Evolutionary conservation across 345 rosid species (phyloP), one percentile per base, ranked within the genome.

Genomic region (Ceriops tagal): DNA sequence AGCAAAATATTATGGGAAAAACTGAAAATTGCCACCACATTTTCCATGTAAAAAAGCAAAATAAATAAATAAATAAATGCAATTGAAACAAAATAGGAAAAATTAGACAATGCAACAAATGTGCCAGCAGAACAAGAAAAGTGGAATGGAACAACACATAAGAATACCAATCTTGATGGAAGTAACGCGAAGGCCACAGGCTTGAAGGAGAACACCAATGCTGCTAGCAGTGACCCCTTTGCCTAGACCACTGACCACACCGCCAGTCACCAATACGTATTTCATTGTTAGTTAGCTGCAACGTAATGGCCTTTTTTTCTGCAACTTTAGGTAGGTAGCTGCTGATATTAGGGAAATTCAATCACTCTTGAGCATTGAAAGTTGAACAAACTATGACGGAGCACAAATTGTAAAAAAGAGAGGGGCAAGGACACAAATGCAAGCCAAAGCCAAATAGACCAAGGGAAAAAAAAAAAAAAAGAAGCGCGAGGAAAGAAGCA

Each of bases 231-330:
- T 75, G 9, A 75, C 79, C 8, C 79, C 79, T 62, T 75, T 75
- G 39, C 79, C 79, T n/a, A 75, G 79, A 26, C 79, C 79, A 53
- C 79, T 75, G 19, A 75, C 79, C 22, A 75, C 79, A 22, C 79
- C 79, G 26, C 79, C 79, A 47, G 71, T 75, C 63, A 75, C 79
- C 71, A 75, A 61, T 21, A 75, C 68, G 61, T 75, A 75, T 71
- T 75, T 75, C 79, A 75, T 75, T 60, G 35, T 66, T n/a, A 27
- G 19, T 2, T 5, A 43, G 15, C 16, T 2, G 49, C 49, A 0
- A 43, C 0, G 49, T 13, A 43, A 43, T 43, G 47, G 31, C 16
- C 11, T 1, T 5, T 15, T 55, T 37, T 21, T 34, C 46, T 22
- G 34, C 24, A 8, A 13, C 15, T 9, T 30, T 21, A 43, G 34